phyloP scores from a whole-genome alignment of 2,329 filamentous ascomycete genomes.

The Diaporthe sp. region DNA sequence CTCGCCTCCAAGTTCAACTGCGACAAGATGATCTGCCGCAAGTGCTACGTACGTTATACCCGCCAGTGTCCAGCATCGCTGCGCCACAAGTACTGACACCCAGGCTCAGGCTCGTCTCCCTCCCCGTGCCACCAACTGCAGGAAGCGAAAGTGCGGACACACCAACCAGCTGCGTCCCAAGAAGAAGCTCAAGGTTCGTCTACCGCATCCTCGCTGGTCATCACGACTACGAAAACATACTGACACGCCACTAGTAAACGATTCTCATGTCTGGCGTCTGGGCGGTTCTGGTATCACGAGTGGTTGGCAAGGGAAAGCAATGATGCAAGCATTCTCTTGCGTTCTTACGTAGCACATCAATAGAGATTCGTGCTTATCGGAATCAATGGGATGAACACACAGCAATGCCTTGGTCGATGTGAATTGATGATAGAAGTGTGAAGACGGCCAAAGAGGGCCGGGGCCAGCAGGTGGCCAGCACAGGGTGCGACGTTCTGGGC shows the following conservation, averaged over 20 bases:
- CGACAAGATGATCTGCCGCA: constrained; percentile 99
- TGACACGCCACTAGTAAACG: constrained; percentile 78
- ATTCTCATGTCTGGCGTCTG: constrained; percentile 58
- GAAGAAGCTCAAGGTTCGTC: constrained; percentile 80
- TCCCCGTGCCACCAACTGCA: constrained; percentile 99
- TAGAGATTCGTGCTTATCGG: constrained; percentile 35
- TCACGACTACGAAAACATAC: not conserved
- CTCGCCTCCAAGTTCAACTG: constrained; percentile 99
- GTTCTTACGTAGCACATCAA: constrained; percentile 35
- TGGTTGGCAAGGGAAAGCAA: constrained; percentile 46
- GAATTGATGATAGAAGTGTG: not conserved
- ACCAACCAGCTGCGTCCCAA: constrained; percentile 99
- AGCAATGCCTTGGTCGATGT: not conserved
- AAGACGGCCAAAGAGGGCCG: not conserved
- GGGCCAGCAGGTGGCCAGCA: too few relatives aligned
- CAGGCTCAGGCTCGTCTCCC: constrained; percentile 80
- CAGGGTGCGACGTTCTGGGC: not conserved
- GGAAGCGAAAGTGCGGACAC: constrained; percentile 99
- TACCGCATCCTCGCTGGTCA: not conserved
- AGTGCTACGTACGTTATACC: constrained; percentile 90
- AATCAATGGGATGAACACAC: constrained; percentile 37
- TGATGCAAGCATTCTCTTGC: constrained; percentile 32
- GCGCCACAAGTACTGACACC: constrained; percentile 44
- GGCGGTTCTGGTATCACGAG: constrained; percentile 48
- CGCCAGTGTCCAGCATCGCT: not conserved